Evolutionary conservation across 2,329 filamentous ascomycete genomes (phyloP).

Genomic region (Beauveria sp.): DNA sequence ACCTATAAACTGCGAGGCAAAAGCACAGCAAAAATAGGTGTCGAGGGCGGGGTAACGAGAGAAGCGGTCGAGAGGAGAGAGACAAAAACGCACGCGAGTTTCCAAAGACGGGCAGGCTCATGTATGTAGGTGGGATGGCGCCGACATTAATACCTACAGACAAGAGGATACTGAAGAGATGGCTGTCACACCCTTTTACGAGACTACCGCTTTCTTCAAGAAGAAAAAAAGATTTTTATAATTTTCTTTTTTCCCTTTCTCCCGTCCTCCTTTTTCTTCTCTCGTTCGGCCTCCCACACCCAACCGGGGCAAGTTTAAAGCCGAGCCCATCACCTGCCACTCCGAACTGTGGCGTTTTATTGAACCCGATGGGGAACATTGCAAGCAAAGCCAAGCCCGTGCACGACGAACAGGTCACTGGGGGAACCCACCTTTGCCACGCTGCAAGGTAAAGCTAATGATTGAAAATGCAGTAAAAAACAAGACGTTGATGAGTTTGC

Average conservation of each 20-base stretch:
- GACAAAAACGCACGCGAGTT: neutral
- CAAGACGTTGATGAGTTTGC: no score
- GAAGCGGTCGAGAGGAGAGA: neutral
- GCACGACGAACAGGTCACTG: neutral
- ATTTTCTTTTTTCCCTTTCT: neutral
- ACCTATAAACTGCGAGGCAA: no score
- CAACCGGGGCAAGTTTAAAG: neutral
- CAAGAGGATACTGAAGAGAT: neutral
- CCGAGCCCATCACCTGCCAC: neutral
- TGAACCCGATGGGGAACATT: neutral
- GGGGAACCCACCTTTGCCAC: neutral
- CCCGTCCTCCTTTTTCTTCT: neutral
- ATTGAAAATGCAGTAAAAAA: neutral
- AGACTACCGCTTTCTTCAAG: neutral
- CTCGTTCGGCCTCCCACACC: neutral
- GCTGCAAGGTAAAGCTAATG: neutral
- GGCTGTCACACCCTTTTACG: neutral
- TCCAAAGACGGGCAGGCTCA: neutral
- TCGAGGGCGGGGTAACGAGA: neutral
- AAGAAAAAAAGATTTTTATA: no score
- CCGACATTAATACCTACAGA: neutral
- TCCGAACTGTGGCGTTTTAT: neutral
- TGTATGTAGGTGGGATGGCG: neutral
- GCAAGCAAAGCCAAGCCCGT: neutral
- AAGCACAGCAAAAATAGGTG: neutral